Base-by-base conservation (phyloP, 805 yeast species). In the Hermanozyma aechmeae region DNA sequence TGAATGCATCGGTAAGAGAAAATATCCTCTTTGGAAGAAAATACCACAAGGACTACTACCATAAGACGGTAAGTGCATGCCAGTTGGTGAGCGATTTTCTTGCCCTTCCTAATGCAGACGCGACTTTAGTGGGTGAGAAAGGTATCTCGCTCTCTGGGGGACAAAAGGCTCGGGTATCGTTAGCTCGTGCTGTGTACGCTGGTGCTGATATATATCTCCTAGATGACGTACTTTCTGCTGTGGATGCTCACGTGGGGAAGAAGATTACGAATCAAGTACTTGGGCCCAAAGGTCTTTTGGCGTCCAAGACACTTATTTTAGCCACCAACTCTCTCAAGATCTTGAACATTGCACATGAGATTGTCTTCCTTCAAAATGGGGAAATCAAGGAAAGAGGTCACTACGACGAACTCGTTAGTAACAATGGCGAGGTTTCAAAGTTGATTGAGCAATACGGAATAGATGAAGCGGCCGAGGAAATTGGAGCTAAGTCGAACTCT, bases 271-370 rank as follows among this genome's bases (percentile, higher is more conserved):
- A 46, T 13, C 39, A 51, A 7, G 64, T 61, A 3, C 46, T 61
- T 24, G 38, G 58, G 12, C 45, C 45, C 17, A 28, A 38, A 15
- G 64, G 65, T 15, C 36, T 60, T 13, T 47, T 60, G 24, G 45
- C 54, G 13, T 6, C 66, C 3, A n/a, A n/a, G n/a, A 71, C 80
- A 3, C 58, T 71, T 17, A 55, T 76, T 23, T 53, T 76, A 29
- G 65, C 79, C 4, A 76, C 84, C 2, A 76, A 76, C 45, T 63
- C 76, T 0, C 59, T 74, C 13, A 51, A 68, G 15, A 73, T 76
- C 4, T 55, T 76, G 35, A 58, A 66, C 35, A 66, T 69, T 36
- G 77, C 93, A 0, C 69, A 73, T 31, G 61, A 62, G 30, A 78
- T 83, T 19, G 69, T 69, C 30, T 73, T 79, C 32, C 56, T 84